phyloP scores from a whole-genome alignment of 2,329 filamentous ascomycete genomes.

The Myriangium duriaei region DNA sequence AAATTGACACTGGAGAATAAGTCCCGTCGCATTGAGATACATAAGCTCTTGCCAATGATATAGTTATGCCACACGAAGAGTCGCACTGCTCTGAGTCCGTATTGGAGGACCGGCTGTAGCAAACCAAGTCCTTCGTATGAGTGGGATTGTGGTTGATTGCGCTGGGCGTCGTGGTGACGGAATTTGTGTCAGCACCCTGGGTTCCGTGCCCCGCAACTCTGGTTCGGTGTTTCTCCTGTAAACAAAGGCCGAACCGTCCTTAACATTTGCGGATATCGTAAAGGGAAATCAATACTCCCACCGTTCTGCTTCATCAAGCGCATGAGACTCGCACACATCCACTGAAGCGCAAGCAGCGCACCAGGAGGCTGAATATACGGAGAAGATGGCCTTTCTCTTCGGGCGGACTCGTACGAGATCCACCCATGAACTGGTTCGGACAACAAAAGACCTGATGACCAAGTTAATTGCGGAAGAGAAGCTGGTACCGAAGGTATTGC shows the following conservation, averaged over 20 bases:
- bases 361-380: background rate
- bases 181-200: too few species aligned
- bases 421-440: constrained; percentile 48
- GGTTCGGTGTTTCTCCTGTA: background rate
- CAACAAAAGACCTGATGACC: constrained; percentile 50
- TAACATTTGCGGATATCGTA: too few species aligned
- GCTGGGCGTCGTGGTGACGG: too few species aligned
- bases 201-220: background rate
- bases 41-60: too few species aligned
- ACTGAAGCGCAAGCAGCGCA: constrained; percentile 2
- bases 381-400: constrained; percentile 58
- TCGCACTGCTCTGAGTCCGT: too few species aligned
- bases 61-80: too few species aligned
- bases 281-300: too few species aligned
- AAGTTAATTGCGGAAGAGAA: constrained; percentile 45
- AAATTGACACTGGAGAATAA: too few species aligned
- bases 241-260: background rate
- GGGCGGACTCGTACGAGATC: constrained; percentile 49
- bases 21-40: too few species aligned
- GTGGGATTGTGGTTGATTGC: too few species aligned
- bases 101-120: too few species aligned
- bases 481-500: constrained; percentile 42
- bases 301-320: background rate
- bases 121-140: too few species aligned
- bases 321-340: background rate